A percentile compares a stretch with the other conserved stretches of the same genome.
phyloP scores from a whole-genome alignment of 2,329 filamentous ascomycete genomes.

The Aspergillus intermedius region DNA sequence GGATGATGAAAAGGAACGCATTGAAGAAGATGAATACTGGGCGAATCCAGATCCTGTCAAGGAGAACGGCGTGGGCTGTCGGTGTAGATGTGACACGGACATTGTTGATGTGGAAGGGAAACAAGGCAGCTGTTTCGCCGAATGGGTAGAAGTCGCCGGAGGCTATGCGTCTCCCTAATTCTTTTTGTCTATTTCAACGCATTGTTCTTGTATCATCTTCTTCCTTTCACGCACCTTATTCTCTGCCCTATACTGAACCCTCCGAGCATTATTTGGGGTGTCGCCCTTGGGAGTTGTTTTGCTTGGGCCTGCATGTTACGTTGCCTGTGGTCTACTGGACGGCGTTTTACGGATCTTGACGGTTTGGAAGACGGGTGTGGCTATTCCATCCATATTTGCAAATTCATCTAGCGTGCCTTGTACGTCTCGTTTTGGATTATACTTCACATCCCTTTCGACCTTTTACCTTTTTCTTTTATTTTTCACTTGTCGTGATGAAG shows the following conservation, averaged over 20 bases:
- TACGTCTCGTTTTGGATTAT: constrained; percentile 24
- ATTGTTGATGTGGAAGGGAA: constrained; percentile 97
- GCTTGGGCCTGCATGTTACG: constrained; percentile 27
- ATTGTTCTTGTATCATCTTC: constrained; percentile 25
- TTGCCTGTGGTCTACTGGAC: constrained; percentile 27
- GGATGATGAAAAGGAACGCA: constrained; percentile 70
- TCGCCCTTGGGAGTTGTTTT: constrained; percentile 24
- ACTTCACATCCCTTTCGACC: constrained; percentile 2
- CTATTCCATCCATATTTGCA: constrained; percentile 31
- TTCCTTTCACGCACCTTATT: constrained; percentile 10
- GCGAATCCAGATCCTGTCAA: constrained; percentile 77
- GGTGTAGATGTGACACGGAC: constrained; percentile 94
- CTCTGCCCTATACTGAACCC: constrained; percentile 25
- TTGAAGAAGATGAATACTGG: constrained; percentile 96
- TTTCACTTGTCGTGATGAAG: too few species aligned
- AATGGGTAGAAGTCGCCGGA: constrained; percentile 96
- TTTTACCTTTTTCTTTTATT: not conserved
- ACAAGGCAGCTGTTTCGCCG: constrained; percentile 84
- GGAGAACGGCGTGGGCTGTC: constrained; percentile 94
- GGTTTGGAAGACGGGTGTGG: constrained; percentile 28
- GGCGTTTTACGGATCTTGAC: constrained; percentile 35
- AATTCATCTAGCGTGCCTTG: constrained; percentile 33
- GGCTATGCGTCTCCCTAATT: constrained; percentile 65
- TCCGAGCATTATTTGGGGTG: constrained; percentile 26
- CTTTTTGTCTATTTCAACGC: constrained; percentile 6